Base-by-base conservation (phyloP, 768 basidiomycete genomes). In the Rhodotorula sphaerocarpa region DNA sequence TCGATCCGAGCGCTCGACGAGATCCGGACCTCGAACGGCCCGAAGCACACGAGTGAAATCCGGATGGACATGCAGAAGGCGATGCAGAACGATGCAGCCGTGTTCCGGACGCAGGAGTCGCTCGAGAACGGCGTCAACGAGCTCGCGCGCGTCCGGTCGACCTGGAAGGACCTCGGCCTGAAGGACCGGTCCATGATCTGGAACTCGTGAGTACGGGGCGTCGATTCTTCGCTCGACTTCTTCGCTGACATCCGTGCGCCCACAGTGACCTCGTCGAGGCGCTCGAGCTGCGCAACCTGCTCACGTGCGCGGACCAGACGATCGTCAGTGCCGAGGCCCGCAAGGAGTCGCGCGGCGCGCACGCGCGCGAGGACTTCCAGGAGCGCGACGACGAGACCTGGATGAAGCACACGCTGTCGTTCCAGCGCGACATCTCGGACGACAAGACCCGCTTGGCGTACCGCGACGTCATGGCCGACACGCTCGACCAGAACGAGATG, bases 101-200 rank as follows among this genome's bases (percentile, higher is more conserved):
- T 99, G 66, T 99, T 99, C 84, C 82, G 90, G 84, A 71, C 64
- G 7, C 70, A 73, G 74, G 76, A 83, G 67, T 84, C 84, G 55
- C 80, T 99, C 64, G 93, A 96, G 71, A 85, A 93, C 70, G 95
- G 95, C 77, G 91, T 97, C 31, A 72, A 82, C 77, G 91, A 90
- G 79, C 79, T 99, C 72, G 81, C 80, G 59, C 79, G 80, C 45
- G 90, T 97, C 70, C 92, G 92, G 81, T 83, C 86, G 74, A 88
- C 82, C 73, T 97, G 84, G 77, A 81, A 86, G 70, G 82, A 93
- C 47, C 87, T 99, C 69, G 88, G 92, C 57, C 88, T 95, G 80
- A 91, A 95, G 80, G 95, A 97, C 77, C 82, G 95, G 74, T 90
- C 88, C 77, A 88, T 97, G 92, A 95, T 97, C 77, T 99, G 93